phyloP scores from a whole-genome alignment of 257 asterid species.

The Rehmannia glutinosa region DNA sequence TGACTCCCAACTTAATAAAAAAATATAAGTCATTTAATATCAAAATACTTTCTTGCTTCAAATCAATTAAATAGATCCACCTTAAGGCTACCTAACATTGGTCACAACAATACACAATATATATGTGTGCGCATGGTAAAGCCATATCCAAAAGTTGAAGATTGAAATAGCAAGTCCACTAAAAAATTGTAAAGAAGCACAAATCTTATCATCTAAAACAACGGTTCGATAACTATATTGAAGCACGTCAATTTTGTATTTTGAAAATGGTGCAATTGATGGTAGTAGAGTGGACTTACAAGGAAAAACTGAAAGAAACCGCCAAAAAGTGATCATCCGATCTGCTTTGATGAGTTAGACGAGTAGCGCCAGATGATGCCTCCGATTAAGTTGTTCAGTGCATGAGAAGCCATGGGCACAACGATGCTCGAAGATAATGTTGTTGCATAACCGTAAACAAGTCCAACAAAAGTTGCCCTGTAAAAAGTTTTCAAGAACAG shows the following conservation, averaged over 20 bases:
- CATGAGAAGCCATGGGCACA: conserved; percentile 89
- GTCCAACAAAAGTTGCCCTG: conserved; percentile 95
- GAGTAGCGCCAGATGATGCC: conserved; percentile 68
- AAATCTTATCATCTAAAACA: neutral
- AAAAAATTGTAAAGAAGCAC: neutral
- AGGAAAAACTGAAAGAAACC: too few relatives aligned
- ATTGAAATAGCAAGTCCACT: neutral
- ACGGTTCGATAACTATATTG: neutral
- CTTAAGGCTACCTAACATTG: too few relatives aligned
- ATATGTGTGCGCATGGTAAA: too few relatives aligned
- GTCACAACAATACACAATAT: too few relatives aligned
- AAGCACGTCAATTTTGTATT: too few relatives aligned
- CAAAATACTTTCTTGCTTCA: too few relatives aligned
- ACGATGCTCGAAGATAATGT: conserved; percentile 43
- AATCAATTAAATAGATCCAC: too few relatives aligned
- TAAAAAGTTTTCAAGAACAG: neutral
- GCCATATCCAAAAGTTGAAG: too few relatives aligned
- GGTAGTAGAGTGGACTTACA: neutral
- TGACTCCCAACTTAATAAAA: too few relatives aligned
- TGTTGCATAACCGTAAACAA: conserved; percentile 68
- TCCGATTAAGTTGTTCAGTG: conserved; percentile 73
- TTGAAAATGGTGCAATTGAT: too few relatives aligned
- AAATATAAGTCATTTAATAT: too few relatives aligned
- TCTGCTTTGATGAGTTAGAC: conserved; percentile 37
- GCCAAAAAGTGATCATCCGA: neutral